A percentile compares a stretch with the other conserved stretches of the same genome.
Conservation (phyloP, 2,329 filamentous ascomycete genomes). For the Botrytis deweyae region DNA sequence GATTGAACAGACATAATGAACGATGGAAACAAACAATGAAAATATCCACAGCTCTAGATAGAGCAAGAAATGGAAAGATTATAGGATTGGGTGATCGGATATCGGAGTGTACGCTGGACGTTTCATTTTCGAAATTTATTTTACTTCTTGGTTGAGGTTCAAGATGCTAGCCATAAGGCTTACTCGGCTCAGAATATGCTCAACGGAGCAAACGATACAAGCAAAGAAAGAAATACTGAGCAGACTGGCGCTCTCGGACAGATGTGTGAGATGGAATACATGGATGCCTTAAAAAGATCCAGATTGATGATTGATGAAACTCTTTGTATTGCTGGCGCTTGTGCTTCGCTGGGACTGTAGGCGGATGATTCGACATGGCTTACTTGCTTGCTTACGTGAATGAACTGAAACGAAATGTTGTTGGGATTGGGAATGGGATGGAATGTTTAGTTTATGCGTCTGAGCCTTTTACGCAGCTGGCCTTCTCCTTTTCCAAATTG, state of each 20-base stretch:
- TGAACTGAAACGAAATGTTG: conserved; percentile 1
- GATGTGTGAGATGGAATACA: background rate
- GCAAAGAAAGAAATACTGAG: background rate
- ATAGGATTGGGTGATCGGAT: conserved; percentile 2
- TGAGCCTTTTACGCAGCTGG: conserved; percentile 8
- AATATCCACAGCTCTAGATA: background rate
- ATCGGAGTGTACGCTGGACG: conserved; percentile 33
- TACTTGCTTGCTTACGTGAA: conserved; percentile 8
- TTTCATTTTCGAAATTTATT: conserved; percentile 26
- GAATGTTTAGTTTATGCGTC: conserved; percentile 1
- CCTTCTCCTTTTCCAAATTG: conserved; percentile 13
- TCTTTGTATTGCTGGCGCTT: conserved; percentile 12
- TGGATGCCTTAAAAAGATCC: background rate
- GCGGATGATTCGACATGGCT: background rate
- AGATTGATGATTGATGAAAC: conserved; percentile 15
- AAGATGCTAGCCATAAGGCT: background rate
- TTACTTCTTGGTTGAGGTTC: conserved; percentile 9
- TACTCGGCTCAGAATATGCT: background rate
- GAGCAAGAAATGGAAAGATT: background rate
- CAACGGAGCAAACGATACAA: background rate
- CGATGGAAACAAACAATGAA: background rate
- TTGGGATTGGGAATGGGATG: background rate
- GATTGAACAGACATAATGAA: background rate
- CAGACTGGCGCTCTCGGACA: conserved; percentile 9
- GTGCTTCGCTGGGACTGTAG: conserved; percentile 8